Evolutionary conservation across 768 basidiomycete species (phyloP).

Genomic region (Serendipita sp.): DNA sequence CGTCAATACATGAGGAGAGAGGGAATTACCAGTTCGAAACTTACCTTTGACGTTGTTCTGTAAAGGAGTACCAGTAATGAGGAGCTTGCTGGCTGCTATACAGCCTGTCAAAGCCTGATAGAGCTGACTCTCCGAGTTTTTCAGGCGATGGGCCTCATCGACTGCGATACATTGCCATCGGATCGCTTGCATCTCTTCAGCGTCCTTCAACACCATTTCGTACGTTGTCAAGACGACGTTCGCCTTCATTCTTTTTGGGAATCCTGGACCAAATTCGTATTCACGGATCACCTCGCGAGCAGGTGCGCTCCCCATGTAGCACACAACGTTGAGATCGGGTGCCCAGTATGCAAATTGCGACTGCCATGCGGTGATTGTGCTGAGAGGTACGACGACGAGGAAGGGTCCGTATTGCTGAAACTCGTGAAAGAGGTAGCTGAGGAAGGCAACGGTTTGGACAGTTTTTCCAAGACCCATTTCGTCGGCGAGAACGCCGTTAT

Average conservation of each 20-base stretch:
- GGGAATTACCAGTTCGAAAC: slow-evolving; percentile 10
- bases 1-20: neutral
- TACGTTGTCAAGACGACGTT: slow-evolving; percentile 96
- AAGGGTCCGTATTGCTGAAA: slow-evolving; percentile 90
- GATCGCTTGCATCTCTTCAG: slow-evolving; percentile 75
- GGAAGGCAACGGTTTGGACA: slow-evolving; percentile 88
- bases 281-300: slow-evolving; percentile 83
- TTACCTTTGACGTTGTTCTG: slow-evolving; percentile 98
- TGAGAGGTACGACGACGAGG: slow-evolving; percentile 92
- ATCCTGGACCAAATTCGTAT: slow-evolving; percentile 70
- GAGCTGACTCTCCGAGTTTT: slow-evolving; percentile 93
- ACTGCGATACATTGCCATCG: slow-evolving; percentile 97
- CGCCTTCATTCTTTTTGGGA: slow-evolving; percentile 55
- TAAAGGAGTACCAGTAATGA: slow-evolving; percentile 95
- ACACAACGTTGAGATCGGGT: slow-evolving; percentile 90
- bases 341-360: slow-evolving; percentile 88
- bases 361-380: slow-evolving; percentile 98
- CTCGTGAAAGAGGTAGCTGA: slow-evolving; percentile 88
- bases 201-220: slow-evolving; percentile 82
- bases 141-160: slow-evolving; percentile 96
- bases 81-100: slow-evolving; percentile 74
- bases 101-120: slow-evolving; percentile 89
- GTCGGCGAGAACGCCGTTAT: slow-evolving; percentile 94
- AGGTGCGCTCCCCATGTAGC: slow-evolving; percentile 79
- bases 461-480: slow-evolving; percentile 99